Base-by-base conservation (phyloP, 345 rosid species). In the Brassica juncea region DNA sequence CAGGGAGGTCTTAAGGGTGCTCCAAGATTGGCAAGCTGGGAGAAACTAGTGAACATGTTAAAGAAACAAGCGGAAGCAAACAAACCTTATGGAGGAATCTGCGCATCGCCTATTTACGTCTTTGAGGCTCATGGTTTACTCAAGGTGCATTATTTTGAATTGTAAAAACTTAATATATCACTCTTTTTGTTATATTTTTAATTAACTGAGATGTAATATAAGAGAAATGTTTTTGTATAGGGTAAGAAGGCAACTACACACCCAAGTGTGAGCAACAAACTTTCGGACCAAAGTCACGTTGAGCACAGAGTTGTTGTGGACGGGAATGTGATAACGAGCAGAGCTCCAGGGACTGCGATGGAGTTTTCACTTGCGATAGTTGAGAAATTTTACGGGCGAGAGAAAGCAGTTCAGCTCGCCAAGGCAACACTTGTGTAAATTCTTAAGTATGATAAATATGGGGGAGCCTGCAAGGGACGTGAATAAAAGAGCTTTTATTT, bases 1-100 rank as follows among this genome's bases (percentile, higher is more conserved):
- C 66, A 93, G 99, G 98, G 97, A 25, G 99, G 98, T 66, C 85
- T 88, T 35, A 91, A 87, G 16, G 99, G 98, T 61, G 97, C 99
- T 63, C 88, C 75, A 85, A 87, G 87, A 80, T 90, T 93, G 70
- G 87, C 99, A 1, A 87, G 85, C 70, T 84, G 92, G 14, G 94
- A 88, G 76, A 88, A 88, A 73, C 85, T 95, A 84, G 96, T 93
- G 80, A 82, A 75, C 61, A 72, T 93, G 86, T 85, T 95, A 55
- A 89, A 89, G 89, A 90, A 83, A 84, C 99, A 93, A 68, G 83
- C 77, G 32, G 94, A 91, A 71, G 81, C 91, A 60, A 84, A 89
- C 85, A 85, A 80, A 79, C 97, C 93, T 2, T 95, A 88, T 72
- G 99, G 93, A 75, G 98, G 97, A 52, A 90, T 93, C 57, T 95